These are phyloP conservation scores for Nevesoporus exiguus DNA, from an alignment of 768 basidiomycete genomes.

Conservation along the genomic window DNA sequence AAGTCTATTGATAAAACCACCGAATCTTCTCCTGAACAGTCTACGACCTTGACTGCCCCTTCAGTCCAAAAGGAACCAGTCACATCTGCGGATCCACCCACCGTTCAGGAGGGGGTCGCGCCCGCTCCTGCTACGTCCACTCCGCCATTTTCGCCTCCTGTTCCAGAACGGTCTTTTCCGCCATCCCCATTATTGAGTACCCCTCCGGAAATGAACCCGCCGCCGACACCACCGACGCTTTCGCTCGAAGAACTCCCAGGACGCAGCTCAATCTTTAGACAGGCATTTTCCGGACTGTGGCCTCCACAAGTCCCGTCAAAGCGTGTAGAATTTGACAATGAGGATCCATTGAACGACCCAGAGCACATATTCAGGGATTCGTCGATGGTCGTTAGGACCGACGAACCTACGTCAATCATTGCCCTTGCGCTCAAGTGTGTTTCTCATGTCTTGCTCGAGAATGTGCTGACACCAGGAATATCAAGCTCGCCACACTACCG, in stretches of 20 bases:
- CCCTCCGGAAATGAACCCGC: slow-evolving; percentile 33
- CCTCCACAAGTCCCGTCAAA: slow-evolving; percentile 50
- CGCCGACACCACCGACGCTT: slow-evolving; percentile 45
- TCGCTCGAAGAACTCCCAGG: slow-evolving; percentile 50
- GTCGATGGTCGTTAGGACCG: slow-evolving; percentile 90
- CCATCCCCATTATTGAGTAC: slow-evolving; percentile 55
- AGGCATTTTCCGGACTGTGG: slow-evolving; percentile 64
- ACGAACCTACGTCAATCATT: slow-evolving; percentile 97
- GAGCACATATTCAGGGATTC: slow-evolving; percentile 96
- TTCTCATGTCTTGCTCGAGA: neutral
- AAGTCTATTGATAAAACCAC: slow-evolving; percentile 26
- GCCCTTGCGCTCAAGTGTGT: slow-evolving; percentile 87
- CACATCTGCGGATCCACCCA: neutral
- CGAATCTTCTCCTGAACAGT: slow-evolving; percentile 33
- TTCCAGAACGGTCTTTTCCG: slow-evolving; percentile 35
- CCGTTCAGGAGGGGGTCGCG: slow-evolving; percentile 31
- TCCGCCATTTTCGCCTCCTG: slow-evolving; percentile 27
- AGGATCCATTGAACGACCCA: slow-evolving; percentile 70
- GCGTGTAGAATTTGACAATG: slow-evolving; percentile 56
- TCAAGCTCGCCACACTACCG: slow-evolving; percentile 76
- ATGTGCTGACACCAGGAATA: slow-evolving; percentile 2
- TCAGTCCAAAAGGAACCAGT: slow-evolving; percentile 8
- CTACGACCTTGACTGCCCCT: slow-evolving; percentile 26
- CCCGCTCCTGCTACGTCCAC: slow-evolving; percentile 17
- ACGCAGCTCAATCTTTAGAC: slow-evolving; percentile 74